Conservation (phyloP, 2,329 filamentous ascomycete species). For the Fusarium penzigii region DNA sequence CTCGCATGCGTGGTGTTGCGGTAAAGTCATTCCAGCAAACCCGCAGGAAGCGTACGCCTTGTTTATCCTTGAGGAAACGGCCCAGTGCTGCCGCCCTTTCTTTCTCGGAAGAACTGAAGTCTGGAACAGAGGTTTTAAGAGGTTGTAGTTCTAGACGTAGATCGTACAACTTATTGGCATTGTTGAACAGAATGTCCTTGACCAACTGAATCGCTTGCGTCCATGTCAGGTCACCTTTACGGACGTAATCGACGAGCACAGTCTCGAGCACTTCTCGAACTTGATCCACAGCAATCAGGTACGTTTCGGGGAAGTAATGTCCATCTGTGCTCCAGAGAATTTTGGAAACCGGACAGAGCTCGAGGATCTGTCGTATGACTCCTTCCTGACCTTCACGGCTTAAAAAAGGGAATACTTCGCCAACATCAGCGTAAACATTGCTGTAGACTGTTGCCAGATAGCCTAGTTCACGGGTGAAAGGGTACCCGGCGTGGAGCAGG, state of each 20-base stretch:
- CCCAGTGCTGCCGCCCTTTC: slow-evolving; percentile 13
- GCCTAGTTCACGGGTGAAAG: slow-evolving; percentile 75
- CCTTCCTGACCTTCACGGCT: slow-evolving; percentile 74
- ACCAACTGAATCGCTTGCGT: slow-evolving; percentile 64
- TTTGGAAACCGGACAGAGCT: slow-evolving; percentile 74
- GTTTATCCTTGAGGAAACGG: slow-evolving; percentile 47
- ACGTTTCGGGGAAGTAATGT: slow-evolving; percentile 78
- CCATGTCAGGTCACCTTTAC: slow-evolving; percentile 61
- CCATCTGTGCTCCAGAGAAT: slow-evolving; percentile 81
- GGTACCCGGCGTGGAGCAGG: slow-evolving; percentile 78
- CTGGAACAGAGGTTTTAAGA: slow-evolving; percentile 6
- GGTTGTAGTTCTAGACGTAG: slow-evolving; percentile 51
- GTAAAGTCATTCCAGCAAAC: slow-evolving; percentile 80
- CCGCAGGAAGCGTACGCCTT: slow-evolving; percentile 64
- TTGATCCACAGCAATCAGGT: slow-evolving; percentile 70
- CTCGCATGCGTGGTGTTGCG: slow-evolving; percentile 64
- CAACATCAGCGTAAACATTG: slow-evolving; percentile 82
- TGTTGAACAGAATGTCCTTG: slow-evolving; percentile 72
- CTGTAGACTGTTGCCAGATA: slow-evolving; percentile 76
- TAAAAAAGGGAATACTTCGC: slow-evolving; percentile 78
- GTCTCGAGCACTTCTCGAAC: slow-evolving; percentile 69
- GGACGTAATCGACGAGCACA: slow-evolving; percentile 67
- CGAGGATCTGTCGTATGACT: slow-evolving; percentile 70
- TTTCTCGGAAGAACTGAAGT: slow-evolving; percentile 4
- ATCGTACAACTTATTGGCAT: slow-evolving; percentile 73